phyloP scores from a whole-genome alignment of 169 alveolate species.

The Plasmodium blacklocki region DNA sequence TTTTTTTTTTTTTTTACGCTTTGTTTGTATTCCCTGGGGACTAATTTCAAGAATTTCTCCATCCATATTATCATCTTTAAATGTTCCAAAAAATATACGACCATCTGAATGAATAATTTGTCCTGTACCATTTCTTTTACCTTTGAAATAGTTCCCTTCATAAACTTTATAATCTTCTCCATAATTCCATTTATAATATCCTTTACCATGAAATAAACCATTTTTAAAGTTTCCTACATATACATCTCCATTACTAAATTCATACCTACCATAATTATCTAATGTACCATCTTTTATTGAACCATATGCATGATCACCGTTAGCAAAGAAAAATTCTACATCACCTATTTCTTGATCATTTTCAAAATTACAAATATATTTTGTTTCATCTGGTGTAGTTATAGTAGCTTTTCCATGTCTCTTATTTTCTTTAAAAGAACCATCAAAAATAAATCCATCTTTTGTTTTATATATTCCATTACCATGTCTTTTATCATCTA shows the following conservation, averaged over 20 bases:
- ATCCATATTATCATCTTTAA: constrained; percentile 71
- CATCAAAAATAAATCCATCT: constrained; percentile 80
- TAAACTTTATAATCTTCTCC: constrained; percentile 20
- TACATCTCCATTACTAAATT: constrained; percentile 78
- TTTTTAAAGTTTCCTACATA: constrained; percentile 79
- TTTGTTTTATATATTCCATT: constrained; percentile 92
- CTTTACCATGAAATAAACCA: constrained; percentile 79
- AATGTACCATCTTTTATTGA: constrained; percentile 69
- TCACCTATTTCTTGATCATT: constrained; percentile 65
- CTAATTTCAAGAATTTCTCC: constrained; percentile 66
- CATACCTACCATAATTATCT: constrained; percentile 77
- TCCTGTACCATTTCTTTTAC: constrained; percentile 85
- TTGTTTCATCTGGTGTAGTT: constrained; percentile 35
- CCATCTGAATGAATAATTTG: constrained; percentile 80
- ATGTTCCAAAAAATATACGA: constrained; percentile 81
- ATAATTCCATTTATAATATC: constrained; percentile 70
- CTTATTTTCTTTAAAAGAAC: constrained; percentile 23
- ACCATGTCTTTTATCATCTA: constrained; percentile 94
- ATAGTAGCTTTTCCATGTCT: constrained; percentile 57
- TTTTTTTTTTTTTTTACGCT: constrained; percentile 8
- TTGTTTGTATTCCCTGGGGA: constrained; percentile 64
- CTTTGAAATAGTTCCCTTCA: constrained; percentile 79
- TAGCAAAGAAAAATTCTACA: constrained; percentile 57
- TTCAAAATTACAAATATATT: constrained; percentile 29
- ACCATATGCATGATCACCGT: constrained; percentile 73